Evolutionary conservation across 202 grass and related monocot species (phyloP).

Genomic region (Elaeis oleifera): DNA sequence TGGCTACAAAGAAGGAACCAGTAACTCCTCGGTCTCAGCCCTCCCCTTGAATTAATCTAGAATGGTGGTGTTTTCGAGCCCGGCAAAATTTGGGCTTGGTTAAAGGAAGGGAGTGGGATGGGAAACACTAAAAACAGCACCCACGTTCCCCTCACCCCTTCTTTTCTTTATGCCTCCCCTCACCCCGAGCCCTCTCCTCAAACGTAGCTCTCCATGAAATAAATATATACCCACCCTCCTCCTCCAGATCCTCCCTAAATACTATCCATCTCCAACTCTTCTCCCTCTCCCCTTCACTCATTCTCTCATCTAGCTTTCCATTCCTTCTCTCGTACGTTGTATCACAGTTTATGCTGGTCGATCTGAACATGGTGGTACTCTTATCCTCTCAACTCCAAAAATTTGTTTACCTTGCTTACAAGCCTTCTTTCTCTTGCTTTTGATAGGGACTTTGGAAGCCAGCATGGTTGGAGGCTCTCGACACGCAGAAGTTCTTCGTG

Average conservation of each 20-base stretch:
- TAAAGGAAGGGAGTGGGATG: conserved; percentile 45
- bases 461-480: conserved; percentile 82
- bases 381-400: conserved; percentile 7
- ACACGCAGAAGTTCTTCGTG: conserved; percentile 67
- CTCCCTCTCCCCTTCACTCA: neutral
- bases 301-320: too few relatives aligned
- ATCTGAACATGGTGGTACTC: conserved; percentile 1
- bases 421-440: conserved; percentile 1
- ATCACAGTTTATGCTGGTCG: neutral
- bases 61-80: conserved; percentile 39
- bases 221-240: conserved; percentile 1
- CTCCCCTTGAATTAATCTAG: conserved; percentile 36
- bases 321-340: too few relatives aligned
- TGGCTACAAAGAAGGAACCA: conserved; percentile 87
- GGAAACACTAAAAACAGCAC: conserved; percentile 99
- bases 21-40: conserved; percentile 46
- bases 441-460: conserved; percentile 62
- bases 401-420: conserved; percentile 4
- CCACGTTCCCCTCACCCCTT: conserved; percentile 85
- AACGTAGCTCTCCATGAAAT: neutral
- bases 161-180: conserved; percentile 1
- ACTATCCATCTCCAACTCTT: neutral
- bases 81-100: conserved; percentile 48
- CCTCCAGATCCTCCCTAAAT: neutral
- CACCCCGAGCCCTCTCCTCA: too few relatives aligned